Base-by-base conservation (phyloP, 441 rosid genomes). In the Melastoma candidum region DNA sequence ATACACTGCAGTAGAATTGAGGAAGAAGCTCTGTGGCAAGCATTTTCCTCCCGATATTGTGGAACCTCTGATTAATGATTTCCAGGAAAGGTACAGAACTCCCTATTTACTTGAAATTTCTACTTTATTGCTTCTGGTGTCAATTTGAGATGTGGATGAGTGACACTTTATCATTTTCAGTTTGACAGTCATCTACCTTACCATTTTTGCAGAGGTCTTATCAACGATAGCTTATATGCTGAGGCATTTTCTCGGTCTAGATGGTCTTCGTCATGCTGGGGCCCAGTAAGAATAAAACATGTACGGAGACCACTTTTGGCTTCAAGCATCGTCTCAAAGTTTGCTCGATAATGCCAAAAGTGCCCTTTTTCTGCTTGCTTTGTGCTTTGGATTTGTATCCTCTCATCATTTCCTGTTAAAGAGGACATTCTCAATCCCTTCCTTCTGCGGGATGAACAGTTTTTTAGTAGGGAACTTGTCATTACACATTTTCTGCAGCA, bases 201-300 rank as follows among this genome's bases (percentile, higher is more conserved):
- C 60, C 54, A 17, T 46, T 56, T 60, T 69, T 57, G 32, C 51
- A 92, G 98, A 63, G 94, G 95, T 46, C 71, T 79, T 64, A 77
- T 92, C 73, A 82, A 87, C 50, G 96, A 92, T 58, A 51, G 80
- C 63, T 71, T 82, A 69, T 85, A 80, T 41, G 94, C 96, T 5
- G 96, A 92, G 77, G 57, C 84, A 29, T 82, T 64, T 73, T 68
- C 93, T 46, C 87, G 63, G 54, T 87, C 96, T 53, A 77, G 89
- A 71, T 87, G 93, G 93, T 83, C 93, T 70, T 78, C 87, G 17
- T 76, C 77, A 44, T 78, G 78, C 59, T 90, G 98, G 96, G 96
- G 96, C 57, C 97, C 95, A 32, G 74, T 73, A 67, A 79, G 87
- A 54, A 85, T 87, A 65, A 90, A 85, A 68, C 93, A 82, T 72